phyloP scores from a whole-genome alignment of 768 basidiomycete genomes.

The Sporobolomyces phaffii region DNA sequence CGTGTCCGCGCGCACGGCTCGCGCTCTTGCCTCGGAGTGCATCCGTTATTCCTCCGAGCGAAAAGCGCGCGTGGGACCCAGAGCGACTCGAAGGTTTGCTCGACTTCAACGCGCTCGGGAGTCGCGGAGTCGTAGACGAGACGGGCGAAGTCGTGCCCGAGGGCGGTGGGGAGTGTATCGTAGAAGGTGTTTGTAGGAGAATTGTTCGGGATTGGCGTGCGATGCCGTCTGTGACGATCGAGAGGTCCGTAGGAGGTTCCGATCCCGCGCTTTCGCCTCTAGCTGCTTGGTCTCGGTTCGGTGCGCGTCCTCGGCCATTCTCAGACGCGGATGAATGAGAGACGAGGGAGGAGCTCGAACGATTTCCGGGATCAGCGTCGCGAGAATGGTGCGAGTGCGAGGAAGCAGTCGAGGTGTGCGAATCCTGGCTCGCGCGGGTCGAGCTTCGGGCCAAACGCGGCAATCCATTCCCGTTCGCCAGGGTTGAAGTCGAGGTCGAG shows the following conservation, averaged over 20 bases:
- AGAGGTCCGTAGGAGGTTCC: background rate
- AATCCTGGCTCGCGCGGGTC: constrained; percentile 10
- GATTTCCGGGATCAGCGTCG: background rate
- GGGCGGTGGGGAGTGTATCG: background rate
- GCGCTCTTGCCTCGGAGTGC: constrained; percentile 30
- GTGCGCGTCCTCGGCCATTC: constrained; percentile 7
- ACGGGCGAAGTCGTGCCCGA: background rate
- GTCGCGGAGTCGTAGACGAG: background rate
- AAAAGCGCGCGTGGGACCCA: constrained; percentile 23
- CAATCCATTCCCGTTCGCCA: no score
- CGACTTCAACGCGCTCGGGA: constrained; percentile 15
- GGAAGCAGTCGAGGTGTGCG: constrained; percentile 12
- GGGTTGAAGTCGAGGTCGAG: background rate
- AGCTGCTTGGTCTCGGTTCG: background rate
- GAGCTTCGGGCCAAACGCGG: no score
- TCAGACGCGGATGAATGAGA: constrained; percentile 16
- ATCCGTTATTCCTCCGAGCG: constrained; percentile 18
- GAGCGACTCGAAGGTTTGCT: constrained; percentile 1
- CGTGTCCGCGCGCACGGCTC: constrained; percentile 2
- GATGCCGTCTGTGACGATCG: background rate
- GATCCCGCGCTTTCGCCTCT: background rate
- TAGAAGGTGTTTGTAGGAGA: background rate
- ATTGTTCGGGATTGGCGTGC: constrained; percentile 11
- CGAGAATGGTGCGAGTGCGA: background rate
- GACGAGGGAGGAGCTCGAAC: background rate